These are phyloP conservation scores for Collariella sp. DNA, from an alignment of 495 filamentous ascomycete genomes.

Conservation along the genomic window DNA sequence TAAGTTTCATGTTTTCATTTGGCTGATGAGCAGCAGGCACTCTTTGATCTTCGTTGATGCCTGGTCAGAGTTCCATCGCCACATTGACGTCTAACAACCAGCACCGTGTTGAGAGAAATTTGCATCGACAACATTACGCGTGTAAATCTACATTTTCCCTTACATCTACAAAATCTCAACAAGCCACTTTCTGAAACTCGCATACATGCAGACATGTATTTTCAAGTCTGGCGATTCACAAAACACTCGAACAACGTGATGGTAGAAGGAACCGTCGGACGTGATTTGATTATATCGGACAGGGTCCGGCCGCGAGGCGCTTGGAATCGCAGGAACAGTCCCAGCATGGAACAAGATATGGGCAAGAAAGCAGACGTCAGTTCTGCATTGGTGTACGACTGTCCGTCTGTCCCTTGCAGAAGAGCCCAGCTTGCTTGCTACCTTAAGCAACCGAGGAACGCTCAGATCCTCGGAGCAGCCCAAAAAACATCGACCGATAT, in stretches of 20 bases:
- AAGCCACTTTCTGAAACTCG: too few relatives aligned
- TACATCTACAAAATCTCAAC: too few relatives aligned
- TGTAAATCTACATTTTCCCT: too few relatives aligned
- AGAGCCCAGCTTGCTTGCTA: slow-evolving; percentile 17
- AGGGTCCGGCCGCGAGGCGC: slow-evolving; percentile 23
- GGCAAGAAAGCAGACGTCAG: slow-evolving; percentile 26
- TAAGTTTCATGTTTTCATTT: too few relatives aligned
- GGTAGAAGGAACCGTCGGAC: not conserved
- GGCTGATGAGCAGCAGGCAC: not conserved
- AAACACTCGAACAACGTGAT: too few relatives aligned
- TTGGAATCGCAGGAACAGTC: slow-evolving; percentile 20
- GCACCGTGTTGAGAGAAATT: too few relatives aligned
- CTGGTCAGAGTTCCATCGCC: too few relatives aligned
- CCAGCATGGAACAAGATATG: slow-evolving; percentile 8
- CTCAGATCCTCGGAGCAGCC: slow-evolving; percentile 18
- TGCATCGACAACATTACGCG: too few relatives aligned
- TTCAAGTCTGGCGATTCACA: too few relatives aligned
- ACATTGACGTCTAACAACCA: too few relatives aligned
- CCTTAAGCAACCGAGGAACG: slow-evolving; percentile 9
- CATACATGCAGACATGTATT: too few relatives aligned
- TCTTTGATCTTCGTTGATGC: too few relatives aligned
- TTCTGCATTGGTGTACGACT: slow-evolving; percentile 20
- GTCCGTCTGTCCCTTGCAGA: slow-evolving; percentile 14
- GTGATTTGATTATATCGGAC: slow-evolving; percentile 28
- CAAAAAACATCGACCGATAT: slow-evolving; percentile 23